Evolutionary conservation across 2,329 filamentous ascomycete genomes (phyloP), one percentile per base, ranked within the genome.

Genomic region (Trichoderma simmonsii): DNA sequence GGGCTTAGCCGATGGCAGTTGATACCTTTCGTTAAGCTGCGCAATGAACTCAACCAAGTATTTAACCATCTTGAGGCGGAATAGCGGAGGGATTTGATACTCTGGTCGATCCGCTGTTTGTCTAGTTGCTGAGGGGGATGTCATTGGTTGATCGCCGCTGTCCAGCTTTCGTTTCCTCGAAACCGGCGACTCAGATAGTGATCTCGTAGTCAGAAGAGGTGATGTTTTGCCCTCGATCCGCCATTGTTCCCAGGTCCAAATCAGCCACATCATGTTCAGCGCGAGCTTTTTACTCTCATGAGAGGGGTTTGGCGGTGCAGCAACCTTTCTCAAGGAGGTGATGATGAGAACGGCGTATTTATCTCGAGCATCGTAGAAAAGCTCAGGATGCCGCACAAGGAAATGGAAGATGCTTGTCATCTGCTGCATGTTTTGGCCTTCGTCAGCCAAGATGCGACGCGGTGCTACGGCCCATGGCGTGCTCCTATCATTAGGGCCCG

Each of bases 401-500:
- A 99, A 99, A 78, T 98, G 93, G 85, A 98, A 98, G 77, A 99
- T 98, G 83, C 93, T 96, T 68, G 94, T 97, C 83, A 98, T 92
- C 82, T 98, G 96, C 81, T 97, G 95, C 61, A 95, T 87, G 77
- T 99, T 99, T 74, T 96, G 93, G 30, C 93, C 95, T 81, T 99
- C 96, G 79, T 99, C 97, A 4, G 94, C 91, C 26, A 99, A 84
- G 32, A 99, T 97, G 69, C 95, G 93, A 56, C 95, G 90, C 34
- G 96, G 95, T 75, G 95, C 93, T 74, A 94, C 91, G 8, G 95
- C 93, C 96, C 95, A 99, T 12, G 94, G 86, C 3, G 93, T 92
- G 75, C 93, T 92, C 12, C 90, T 86, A 75, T 97, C 92, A 66
- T 90, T 89, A 5, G 87, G 86, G 8, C 87, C 85, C 39, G 88